Base-by-base conservation (phyloP, 176 grass and related monocot species). In the Eleusine indica region DNA sequence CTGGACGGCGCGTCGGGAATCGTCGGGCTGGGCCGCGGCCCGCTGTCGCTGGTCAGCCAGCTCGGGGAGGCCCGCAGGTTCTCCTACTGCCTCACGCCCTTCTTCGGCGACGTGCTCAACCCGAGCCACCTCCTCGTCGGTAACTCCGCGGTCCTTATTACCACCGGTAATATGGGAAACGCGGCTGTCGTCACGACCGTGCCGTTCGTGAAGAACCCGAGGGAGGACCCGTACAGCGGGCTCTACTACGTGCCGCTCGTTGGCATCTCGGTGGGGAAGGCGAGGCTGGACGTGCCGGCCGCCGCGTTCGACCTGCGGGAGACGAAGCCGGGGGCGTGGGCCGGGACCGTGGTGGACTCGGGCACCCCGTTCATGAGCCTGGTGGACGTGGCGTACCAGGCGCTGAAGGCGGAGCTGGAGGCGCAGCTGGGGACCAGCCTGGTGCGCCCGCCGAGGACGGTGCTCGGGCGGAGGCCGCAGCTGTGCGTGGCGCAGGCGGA, bases 81-180 rank as follows among this genome's bases (percentile, higher is more conserved):
- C 84, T 74, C 84, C 16, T 86, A 86, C 84, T 86, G 84, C 47
- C 69, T 74, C 60, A 80, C 84, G 2, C 60, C 47, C 0, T 86
- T 80, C 60, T 68, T 80, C 46, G 32, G 63, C 44, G 62, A 51
- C 17, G 29, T 17, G 28, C 0, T n/a, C 5, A 68, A 39, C 44
- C 35, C 62, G 77, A 80, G 77, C 44, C 17, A 1, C 30, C 29
- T 80, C 17, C 37, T 68, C 63, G 77, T 80, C 18, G 77, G 77
- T 44, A 28, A 44, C 18, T 67, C 77, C 44, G 77, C 77, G 46
- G 28, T 9, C 0, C 58, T 46, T 25, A 25, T 25, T 25, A 25
- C 25, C 25, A 25, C 25, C 25, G 25, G 25, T 25, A 25, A 25
- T 25, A 25, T 25, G 25, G 25, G 25, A 25, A 25, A 25, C 25